Evolutionary conservation across 2,329 filamentous ascomycete species (phyloP), one percentile per base, ranked within the genome.

Genomic region (Magnaporthiopsis rhizophila): DNA sequence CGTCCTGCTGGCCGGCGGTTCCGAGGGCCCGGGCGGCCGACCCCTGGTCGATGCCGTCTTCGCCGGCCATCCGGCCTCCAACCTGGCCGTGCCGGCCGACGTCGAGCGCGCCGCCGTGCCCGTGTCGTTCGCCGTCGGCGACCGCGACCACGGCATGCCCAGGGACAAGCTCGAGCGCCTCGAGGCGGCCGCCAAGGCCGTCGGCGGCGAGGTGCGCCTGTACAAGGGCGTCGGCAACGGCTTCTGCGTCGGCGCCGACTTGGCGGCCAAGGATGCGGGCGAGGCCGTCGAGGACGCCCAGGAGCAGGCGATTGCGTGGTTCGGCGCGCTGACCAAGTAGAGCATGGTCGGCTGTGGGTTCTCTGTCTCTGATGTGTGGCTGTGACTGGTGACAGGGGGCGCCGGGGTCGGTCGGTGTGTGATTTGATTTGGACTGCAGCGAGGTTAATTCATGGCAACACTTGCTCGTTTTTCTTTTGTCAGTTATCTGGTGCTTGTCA

Each of bases 41-140:
- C 72, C 76, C 3, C 75, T 86, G 12, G 72, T 86, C 58, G 79
- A 85, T 67, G 81, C 76, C 8, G 81, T 71, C 9, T 85, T 85
- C 68, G 78, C 79, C 0, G 82, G 78, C 12, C 83, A 86, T 69
- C 83, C 84, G 2, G 45, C 45, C 45, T 82, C 78, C 61, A 68
- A 79, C 28, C 66, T 87, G 30, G 69, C 68, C 0, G 64, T 86
- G 2, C 80, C 81, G 0, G 73, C 65, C 13, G 83, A 86, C 61
- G 74, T 83, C 28, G 74, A 81, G 38, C 76, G 74, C 53, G 71
- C 82, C 3, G 71, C 66, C 2, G 65, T 77, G 18, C 83, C 83
- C 3, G 67, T 81, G 32, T 78, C 77, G 53, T 76, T 84, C 64
- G 78, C 79, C 1, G 66, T 82, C 6, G 80, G 78, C 4, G 78